Percentiles rank a stretch among this genome's conserved stretches.
Conservation (phyloP, 495 filamentous ascomycete genomes). For the Penicillium coprophilum region DNA sequence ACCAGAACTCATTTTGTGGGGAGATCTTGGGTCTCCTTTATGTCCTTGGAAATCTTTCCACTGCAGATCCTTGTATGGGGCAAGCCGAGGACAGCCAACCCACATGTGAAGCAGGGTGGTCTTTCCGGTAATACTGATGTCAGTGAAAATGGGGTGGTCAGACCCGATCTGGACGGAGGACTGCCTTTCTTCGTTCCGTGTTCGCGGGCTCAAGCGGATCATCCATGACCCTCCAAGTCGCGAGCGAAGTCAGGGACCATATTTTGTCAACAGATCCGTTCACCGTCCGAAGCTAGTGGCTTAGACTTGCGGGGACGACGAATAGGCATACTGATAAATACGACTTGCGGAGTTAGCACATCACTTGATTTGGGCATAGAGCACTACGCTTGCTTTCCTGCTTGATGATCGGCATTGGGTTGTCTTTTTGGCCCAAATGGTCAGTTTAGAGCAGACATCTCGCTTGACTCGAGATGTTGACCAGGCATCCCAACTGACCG, state of each 20-base stretch:
- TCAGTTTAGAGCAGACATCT: not conserved
- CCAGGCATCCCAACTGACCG: no score
- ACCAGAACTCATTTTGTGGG: not conserved
- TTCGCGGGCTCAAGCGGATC: not conserved
- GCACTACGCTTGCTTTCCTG: not conserved
- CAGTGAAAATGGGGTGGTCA: slow-evolving; percentile 10
- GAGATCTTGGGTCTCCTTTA: slow-evolving; percentile 22
- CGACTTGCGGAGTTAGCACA: not conserved
- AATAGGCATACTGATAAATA: slow-evolving; percentile 2
- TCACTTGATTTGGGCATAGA: not conserved
- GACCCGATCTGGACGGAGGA: slow-evolving; percentile 15
- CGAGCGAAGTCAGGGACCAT: slow-evolving; percentile 10
- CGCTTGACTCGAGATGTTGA: not conserved
- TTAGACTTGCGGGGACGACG: slow-evolving; percentile 17
- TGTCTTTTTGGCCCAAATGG: not conserved
- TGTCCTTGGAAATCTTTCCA: slow-evolving; percentile 12
- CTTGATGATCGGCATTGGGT: not conserved
- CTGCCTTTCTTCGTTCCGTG: slow-evolving; percentile 20
- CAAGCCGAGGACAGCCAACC: slow-evolving; percentile 25
- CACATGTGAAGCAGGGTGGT: slow-evolving; percentile 30
- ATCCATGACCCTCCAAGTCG: no score
- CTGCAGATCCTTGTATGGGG: slow-evolving; percentile 14
- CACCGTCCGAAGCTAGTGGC: slow-evolving; percentile 13
- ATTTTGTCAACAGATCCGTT: slow-evolving; percentile 12
- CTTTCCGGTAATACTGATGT: slow-evolving; percentile 15